Evolutionary conservation across 768 basidiomycete species (phyloP), one percentile per base, ranked within the genome.

Genomic region (Podaxis rugospora): DNA sequence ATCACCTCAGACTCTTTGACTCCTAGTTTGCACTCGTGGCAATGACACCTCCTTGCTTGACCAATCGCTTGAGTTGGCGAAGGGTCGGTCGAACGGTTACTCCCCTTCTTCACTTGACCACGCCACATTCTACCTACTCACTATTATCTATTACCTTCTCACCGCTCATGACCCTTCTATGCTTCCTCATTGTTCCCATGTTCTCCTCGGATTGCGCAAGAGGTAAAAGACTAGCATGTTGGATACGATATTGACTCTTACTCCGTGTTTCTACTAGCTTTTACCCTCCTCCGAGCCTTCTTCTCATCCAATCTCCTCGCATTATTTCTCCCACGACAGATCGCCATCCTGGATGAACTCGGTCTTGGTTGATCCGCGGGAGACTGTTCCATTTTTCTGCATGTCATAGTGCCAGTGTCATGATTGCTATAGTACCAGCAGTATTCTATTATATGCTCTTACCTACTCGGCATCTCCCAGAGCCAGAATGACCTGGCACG

Each of bases 341-440:
- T 49, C 25, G 23, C 47, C 47, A 10, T 49, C 47, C 25, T 27
- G 51, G 21, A 49, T 23, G 47, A 11, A 49, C 27, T 13, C 40
- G 6, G 40, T 42, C 13, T 32, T 16, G 37, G 52, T 52, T 28
- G 28, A 44, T 35, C 35, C 14, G 35, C 51, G 11, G 13, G 21
- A 54, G n/a, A 16, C 14, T 56, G 55, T 56, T 47, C 21, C 55
- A 56, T 56, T 46, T 49, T 9, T 49, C 9, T 57, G 55, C 46
- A 32, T 47, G 55, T 49, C 32, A 47, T 46, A 25, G 55, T 56
- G 55, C 55, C 35, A 37, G 16, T 54, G 27, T 56, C 28, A 28
- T 56, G 55, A 46, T 35, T 46, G 42, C 49, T 47, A 57, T 36
- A 21, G 55, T 57, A 57, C 55, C 36, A 57, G 55, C 55, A 57